Conservation (phyloP, 2,329 filamentous ascomycete genomes). For the Aspergillus tanneri region DNA sequence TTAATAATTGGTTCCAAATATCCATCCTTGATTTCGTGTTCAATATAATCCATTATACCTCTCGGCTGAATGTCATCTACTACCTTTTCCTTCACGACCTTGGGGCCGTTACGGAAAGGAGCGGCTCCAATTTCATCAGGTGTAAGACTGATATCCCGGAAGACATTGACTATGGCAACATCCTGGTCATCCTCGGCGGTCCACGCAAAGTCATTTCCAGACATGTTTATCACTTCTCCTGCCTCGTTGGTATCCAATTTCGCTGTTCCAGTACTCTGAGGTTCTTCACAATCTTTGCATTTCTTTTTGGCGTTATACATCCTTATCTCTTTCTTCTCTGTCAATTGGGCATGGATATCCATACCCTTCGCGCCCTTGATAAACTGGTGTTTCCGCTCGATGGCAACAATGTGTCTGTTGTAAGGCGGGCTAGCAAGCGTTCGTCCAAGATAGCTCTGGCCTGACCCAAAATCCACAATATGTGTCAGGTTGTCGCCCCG, state of each 20-base stretch:
- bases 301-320: slow-evolving; percentile 75
- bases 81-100: slow-evolving; percentile 12
- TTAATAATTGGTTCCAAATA: slow-evolving; percentile 42
- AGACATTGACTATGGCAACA: slow-evolving; percentile 31
- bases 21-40: slow-evolving; percentile 46
- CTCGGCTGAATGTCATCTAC: slow-evolving; percentile 18
- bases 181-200: slow-evolving; percentile 24
- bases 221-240: slow-evolving; percentile 1
- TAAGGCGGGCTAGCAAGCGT: slow-evolving; percentile 83
- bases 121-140: slow-evolving; percentile 28
- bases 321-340: slow-evolving; percentile 68
- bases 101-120: slow-evolving; percentile 13
- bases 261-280: slow-evolving; percentile 8
- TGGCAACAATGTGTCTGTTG: slow-evolving; percentile 81
- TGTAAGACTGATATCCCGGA: slow-evolving; percentile 35
- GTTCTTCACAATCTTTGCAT: slow-evolving; percentile 23
- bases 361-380: slow-evolving; percentile 80
- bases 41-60: slow-evolving; percentile 45
- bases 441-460: slow-evolving; percentile 92
- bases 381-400: slow-evolving; percentile 83
- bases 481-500: slow-evolving; percentile 64
- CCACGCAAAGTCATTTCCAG: slow-evolving; percentile 11
- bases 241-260: slow-evolving; percentile 3
- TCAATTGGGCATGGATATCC: slow-evolving; percentile 77
- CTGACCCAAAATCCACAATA: slow-evolving; percentile 92